Base-by-base conservation (phyloP, 257 asterid genomes). In the Coffea eugenioides region DNA sequence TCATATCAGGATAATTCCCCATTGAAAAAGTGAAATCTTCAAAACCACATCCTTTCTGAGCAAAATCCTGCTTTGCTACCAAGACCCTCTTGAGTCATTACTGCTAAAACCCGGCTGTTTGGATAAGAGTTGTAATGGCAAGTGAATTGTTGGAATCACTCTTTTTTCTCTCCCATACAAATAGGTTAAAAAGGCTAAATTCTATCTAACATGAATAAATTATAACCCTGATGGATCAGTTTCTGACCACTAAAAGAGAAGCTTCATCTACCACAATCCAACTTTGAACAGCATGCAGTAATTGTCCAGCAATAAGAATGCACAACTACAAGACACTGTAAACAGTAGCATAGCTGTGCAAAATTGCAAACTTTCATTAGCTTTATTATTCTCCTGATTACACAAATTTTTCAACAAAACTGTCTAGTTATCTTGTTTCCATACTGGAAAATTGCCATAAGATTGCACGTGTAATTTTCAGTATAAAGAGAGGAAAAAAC, bases 61-160 rank as follows among this genome's bases (percentile, higher is more conserved):
- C 70, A 77, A 79, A 81, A 59, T 77, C 87, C 70, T 82, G 90
- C 49, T 82, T 79, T 59, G 83, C 71, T 73, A 71, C 69, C 74
- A 54, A 64, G 77, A 84, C 81, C 89, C 66, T 69, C 82, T 78
- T 84, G 91, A 79, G 88, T 84, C 67, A 88, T 89, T 88, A 90
- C 75, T 20, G 91, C 89, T 66, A 95, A 90, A 59, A 79, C 87
- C 45, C 87, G 90, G 82, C 91, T 89, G 80, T 78, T 85, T 79
- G 92, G 84, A 84, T 2, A 77, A 81, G 85, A 65, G 88, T 70
- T 21, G 23, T 39, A 78, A 85, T 88, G 46, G 51, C 51, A 46
- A 6, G 51, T 46, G 51, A 46, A 46, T 6, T 46, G 8, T 46
- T 6, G 11, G 8, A 46, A 46, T 46, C 43, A 46, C 11, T 9